A percentile compares a stretch with the other conserved stretches of the same genome.
Conservation (phyloP, 2,329 filamentous ascomycete genomes). For the Cercospora sp. region DNA sequence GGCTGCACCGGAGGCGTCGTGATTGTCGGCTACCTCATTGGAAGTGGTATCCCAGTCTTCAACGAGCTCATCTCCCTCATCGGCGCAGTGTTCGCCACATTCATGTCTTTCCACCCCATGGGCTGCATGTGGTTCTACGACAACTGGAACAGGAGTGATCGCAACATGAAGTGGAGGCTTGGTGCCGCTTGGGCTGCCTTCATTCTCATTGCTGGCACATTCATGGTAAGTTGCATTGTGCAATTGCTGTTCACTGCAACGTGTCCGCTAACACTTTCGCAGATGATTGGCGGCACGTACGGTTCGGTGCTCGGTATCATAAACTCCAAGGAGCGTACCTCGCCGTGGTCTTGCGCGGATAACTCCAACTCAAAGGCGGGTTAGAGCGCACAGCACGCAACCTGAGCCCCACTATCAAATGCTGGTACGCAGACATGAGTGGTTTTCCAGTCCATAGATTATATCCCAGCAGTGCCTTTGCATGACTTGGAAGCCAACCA, state of each 20-base stretch:
- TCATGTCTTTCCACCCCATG: slow-evolving; percentile 38
- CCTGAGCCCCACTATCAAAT: not conserved
- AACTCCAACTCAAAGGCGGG: slow-evolving; percentile 34
- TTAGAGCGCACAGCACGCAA: not conserved
- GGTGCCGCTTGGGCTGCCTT: slow-evolving; percentile 30
- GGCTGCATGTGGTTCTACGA: slow-evolving; percentile 49
- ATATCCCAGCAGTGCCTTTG: not conserved
- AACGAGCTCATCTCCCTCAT: slow-evolving; percentile 32
- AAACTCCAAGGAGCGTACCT: slow-evolving; percentile 28
- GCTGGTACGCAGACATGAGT: not conserved
- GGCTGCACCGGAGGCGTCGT: slow-evolving; percentile 28
- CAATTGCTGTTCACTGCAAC: not conserved
- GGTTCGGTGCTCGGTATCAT: slow-evolving; percentile 47
- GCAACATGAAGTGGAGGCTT: slow-evolving; percentile 17
- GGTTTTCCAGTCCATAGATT: not conserved
- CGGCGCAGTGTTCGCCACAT: slow-evolving; percentile 31
- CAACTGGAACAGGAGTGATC: slow-evolving; percentile 38
- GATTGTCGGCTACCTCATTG: slow-evolving; percentile 31
- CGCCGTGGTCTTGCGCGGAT: slow-evolving; percentile 31
- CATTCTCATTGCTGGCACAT: slow-evolving; percentile 42
- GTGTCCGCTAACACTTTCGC: slow-evolving; percentile 1
- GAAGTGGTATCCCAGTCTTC: slow-evolving; percentile 32
- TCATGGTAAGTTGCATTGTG: slow-evolving; percentile 33
- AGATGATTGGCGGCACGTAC: slow-evolving; percentile 48
- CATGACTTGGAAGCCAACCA: not conserved